A percentile compares a stretch with the other conserved stretches of the same genome.
Evolutionary conservation across 1,284 basidiomycete species (phyloP).

Genomic region (Cutaneotrichosporon sp.): DNA sequence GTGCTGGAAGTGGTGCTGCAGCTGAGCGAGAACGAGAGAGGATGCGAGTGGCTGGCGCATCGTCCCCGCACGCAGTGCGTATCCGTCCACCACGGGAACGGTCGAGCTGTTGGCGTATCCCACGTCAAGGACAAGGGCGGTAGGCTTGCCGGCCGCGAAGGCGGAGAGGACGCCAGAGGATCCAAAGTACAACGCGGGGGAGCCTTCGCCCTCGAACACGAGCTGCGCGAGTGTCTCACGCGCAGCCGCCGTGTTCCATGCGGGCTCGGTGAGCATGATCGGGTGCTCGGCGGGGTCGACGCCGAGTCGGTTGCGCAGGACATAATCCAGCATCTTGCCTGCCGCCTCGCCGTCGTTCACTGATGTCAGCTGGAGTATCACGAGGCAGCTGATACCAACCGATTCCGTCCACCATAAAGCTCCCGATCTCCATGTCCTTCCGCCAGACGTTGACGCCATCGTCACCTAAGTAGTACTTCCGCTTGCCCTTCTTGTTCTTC

Average conservation of each 20-base stretch:
- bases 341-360: conserved; percentile 76
- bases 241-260: conserved; percentile 88
- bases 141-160: conserved; percentile 96
- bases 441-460: conserved; percentile 90
- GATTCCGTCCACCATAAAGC: conserved; percentile 79
- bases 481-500: conserved; percentile 45
- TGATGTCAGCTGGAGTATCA: conserved; percentile 47
- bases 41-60: conserved; percentile 48
- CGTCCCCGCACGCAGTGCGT: conserved; percentile 79
- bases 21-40: conserved; percentile 44
- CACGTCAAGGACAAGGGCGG: conserved; percentile 89
- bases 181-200: conserved; percentile 94
- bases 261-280: conserved; percentile 86
- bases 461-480: conserved; percentile 80
- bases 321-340: conserved; percentile 67
- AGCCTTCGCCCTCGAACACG: conserved; percentile 92
- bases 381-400: no score
- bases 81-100: conserved; percentile 94
- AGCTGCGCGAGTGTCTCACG: conserved; percentile 91
- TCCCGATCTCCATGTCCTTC: conserved; percentile 75
- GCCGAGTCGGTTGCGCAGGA: conserved; percentile 68
- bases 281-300: conserved; percentile 72
- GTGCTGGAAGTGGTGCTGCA: conserved; percentile 37
- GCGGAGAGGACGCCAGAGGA: conserved; percentile 94
- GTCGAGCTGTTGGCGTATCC: conserved; percentile 84